Percentiles rank a stretch among this genome's conserved stretches.
These are phyloP conservation scores for Cryptococcus sp. DNA, from an alignment of 1,284 basidiomycete genomes.

Conservation along the genomic window DNA sequence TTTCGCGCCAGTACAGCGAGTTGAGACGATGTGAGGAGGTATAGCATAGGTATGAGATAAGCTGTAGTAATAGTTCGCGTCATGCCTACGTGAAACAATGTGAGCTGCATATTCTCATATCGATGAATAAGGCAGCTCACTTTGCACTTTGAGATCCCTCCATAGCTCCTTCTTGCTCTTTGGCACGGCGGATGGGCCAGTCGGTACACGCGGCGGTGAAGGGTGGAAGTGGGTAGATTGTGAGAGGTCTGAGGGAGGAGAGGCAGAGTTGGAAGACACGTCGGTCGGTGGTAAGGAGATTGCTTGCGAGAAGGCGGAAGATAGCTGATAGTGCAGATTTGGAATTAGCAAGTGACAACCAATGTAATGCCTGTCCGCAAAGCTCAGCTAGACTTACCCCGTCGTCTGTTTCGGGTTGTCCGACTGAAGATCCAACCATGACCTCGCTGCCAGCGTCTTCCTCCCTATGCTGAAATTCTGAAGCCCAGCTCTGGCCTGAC, in stretches of 20 bases:
- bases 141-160: constrained; percentile 51
- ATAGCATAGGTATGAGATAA: constrained; percentile 51
- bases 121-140: constrained; percentile 22
- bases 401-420: constrained; percentile 31
- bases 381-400: constrained; percentile 22
- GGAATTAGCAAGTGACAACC: neutral
- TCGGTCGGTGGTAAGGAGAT: constrained; percentile 50
- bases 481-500: constrained; percentile 38
- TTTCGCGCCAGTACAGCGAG: constrained; percentile 46
- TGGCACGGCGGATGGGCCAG: constrained; percentile 1
- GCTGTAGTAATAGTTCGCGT: constrained; percentile 47
- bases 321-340: constrained; percentile 21
- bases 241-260: constrained; percentile 36
- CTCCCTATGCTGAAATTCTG: constrained; percentile 28
- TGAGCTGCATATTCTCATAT: neutral
- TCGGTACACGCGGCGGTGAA: constrained; percentile 21
- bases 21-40: constrained; percentile 50
- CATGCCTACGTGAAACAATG: constrained; percentile 31
- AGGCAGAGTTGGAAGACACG: constrained; percentile 36
- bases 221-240: constrained; percentile 17
- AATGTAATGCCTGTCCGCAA: neutral
- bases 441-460: constrained; percentile 19
- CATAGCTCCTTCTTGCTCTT: constrained; percentile 52
- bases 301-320: constrained; percentile 42
- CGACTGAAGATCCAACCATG: constrained; percentile 16